phyloP scores from a whole-genome alignment of 306 rosid species.

The Dicorynia guianensis region DNA sequence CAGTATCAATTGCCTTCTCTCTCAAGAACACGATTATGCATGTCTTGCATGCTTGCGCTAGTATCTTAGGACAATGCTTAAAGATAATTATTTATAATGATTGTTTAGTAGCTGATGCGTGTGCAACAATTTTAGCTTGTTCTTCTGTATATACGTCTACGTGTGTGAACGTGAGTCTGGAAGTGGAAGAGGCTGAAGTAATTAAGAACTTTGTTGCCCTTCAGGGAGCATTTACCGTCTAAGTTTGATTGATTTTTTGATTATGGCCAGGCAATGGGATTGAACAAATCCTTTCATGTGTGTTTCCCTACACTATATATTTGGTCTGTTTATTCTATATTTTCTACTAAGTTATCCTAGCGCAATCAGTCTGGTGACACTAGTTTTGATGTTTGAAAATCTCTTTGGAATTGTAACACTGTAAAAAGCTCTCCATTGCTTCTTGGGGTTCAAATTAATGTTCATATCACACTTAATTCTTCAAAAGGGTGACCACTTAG shows the following conservation, averaged over 20 bases:
- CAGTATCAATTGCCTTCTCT: slow-evolving; percentile 4
- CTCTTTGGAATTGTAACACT: slow-evolving; percentile 7
- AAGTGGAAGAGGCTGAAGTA: slow-evolving; percentile 20
- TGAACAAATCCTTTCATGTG: slow-evolving; percentile 9
- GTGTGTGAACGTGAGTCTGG: not conserved
- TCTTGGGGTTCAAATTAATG: slow-evolving; percentile 32
- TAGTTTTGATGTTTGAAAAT: slow-evolving; percentile 25
- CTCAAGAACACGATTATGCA: slow-evolving; percentile 25
- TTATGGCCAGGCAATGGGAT: not conserved
- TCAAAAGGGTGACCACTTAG: slow-evolving; percentile 23
- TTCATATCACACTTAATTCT: slow-evolving; percentile 24
- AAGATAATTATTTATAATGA: not conserved
- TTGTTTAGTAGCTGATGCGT: slow-evolving; percentile 24
- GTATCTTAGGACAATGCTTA: slow-evolving; percentile 23
- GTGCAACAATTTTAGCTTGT: slow-evolving; percentile 10
- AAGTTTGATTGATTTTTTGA: not conserved
- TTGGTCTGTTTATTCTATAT: not conserved
- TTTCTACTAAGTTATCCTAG: slow-evolving; percentile 9
- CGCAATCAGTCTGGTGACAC: slow-evolving; percentile 11
- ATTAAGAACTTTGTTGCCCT: slow-evolving; percentile 12
- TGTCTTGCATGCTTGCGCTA: not conserved
- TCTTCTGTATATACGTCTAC: not conserved
- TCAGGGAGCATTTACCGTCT: slow-evolving; percentile 26
- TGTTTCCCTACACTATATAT: not conserved
- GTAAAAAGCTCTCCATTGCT: slow-evolving; percentile 5